Evolutionary conservation across 148 eudicot genomes (phyloP), one percentile per base, ranked within the genome.

Genomic region (Talinum fruticosum): DNA sequence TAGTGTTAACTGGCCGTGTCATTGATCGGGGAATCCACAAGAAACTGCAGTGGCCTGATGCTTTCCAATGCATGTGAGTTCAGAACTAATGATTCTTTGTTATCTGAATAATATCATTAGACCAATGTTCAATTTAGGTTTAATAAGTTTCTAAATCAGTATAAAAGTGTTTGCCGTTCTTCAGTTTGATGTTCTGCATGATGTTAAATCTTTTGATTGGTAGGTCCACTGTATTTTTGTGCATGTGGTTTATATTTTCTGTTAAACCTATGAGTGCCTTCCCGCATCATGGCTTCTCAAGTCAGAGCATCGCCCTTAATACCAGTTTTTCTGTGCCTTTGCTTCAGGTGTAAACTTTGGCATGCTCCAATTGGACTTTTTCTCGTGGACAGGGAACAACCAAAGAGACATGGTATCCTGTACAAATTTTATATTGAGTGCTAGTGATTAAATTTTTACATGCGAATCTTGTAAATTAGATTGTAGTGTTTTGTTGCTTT

Each of bases 361-460:
- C 12, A 3, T 6, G 49, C 29, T n/a, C 23, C n/a, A 33, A 26
- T 7, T 33, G 41, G 30, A n/a, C 19, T 32, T 7, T 73, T 54
- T 16, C 18, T 67, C n/a, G 0, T 34, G 21, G 26, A 59, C 34
- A n/a, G 34, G 66, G 28, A 34, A 29, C 19, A 51, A 38, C 23
- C 49, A 29, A 78, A 21, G 66, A 54, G 28, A 29, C 66, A 30
- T 53, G 71, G 54, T 21, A 65, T n/a, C 30, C 45, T 69, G 82
- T 80, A 80, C 82, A 80, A 68, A 69, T 18, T 80, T 61, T 75
- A n/a, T 30, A 66, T 51, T 41, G 24, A 54, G 30, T 69, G 28
- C 29, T 69, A 47, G 74, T 71, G 75, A 37, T 59, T 1, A 28
- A n/a, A 26, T 54, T 70, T 34, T 70, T 69, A 35, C 49, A 16